These are phyloP conservation scores for Tilletia caries DNA, from an alignment of 1,284 basidiomycete species.

Conservation along the genomic window DNA sequence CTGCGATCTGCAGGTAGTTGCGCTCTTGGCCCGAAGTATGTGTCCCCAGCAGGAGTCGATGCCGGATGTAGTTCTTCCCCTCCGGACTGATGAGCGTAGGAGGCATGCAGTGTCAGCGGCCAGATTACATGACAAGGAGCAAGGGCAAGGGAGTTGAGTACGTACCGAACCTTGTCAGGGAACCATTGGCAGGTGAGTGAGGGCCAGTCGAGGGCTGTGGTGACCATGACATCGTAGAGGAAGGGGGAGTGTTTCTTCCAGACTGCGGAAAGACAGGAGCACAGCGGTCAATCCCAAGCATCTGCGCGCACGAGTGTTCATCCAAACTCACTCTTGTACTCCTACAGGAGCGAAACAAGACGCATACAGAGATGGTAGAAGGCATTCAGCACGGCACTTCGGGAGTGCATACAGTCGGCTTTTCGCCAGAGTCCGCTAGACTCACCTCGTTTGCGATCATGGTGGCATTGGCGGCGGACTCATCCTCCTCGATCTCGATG, in stretches of 20 bases:
- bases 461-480: conserved; percentile 41
- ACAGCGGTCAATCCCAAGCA: not conserved
- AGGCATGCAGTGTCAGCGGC: not conserved
- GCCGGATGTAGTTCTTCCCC: conserved; percentile 84
- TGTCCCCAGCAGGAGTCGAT: conserved; percentile 90
- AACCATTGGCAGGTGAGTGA: conserved; percentile 98
- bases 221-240: conserved; percentile 94
- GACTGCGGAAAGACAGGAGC: conserved; percentile 19
- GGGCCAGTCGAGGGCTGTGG: conserved; percentile 97
- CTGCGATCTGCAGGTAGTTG: conserved; percentile 92
- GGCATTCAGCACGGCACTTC: too few relatives aligned
- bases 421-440: not conserved
- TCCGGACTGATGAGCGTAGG: conserved; percentile 62
- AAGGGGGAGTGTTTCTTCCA: conserved; percentile 61
- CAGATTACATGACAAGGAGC: too few relatives aligned
- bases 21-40: conserved; percentile 93
- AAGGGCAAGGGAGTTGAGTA: not conserved
- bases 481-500: conserved; percentile 40
- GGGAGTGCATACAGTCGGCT: too few relatives aligned
- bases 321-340: conserved; percentile 41
- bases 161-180: conserved; percentile 74
- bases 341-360: conserved; percentile 17
- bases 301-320: too few relatives aligned
- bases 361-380: too few relatives aligned
- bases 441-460: conserved; percentile 45